Percentiles rank a stretch among this genome's conserved stretches.
These are phyloP conservation scores for Diaporthe batatas DNA, from an alignment of 2,329 filamentous ascomycete species.

Conservation along the genomic window DNA sequence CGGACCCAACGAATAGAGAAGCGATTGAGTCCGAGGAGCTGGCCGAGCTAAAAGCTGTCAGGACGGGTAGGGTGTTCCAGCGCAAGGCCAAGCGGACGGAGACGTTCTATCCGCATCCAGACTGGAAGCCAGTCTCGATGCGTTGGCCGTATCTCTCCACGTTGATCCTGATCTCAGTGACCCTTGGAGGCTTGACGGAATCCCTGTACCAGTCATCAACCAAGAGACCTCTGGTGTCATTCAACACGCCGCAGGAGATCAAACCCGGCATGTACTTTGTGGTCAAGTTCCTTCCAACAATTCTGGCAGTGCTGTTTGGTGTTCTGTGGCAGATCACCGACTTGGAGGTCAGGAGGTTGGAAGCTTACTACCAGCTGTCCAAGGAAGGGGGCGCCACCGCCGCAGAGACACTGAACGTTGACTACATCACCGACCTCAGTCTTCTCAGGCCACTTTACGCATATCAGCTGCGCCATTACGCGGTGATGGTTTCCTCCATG, in stretches of 20 bases:
- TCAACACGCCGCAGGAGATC: slow-evolving; percentile 64
- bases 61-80: slow-evolving; percentile 55
- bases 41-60: slow-evolving; percentile 10
- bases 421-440: slow-evolving; percentile 78
- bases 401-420: slow-evolving; percentile 77
- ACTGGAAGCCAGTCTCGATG: slow-evolving; percentile 78
- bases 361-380: slow-evolving; percentile 76
- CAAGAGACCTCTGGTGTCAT: slow-evolving; percentile 61
- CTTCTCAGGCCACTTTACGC: slow-evolving; percentile 75
- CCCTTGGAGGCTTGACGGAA: slow-evolving; percentile 67
- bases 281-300: slow-evolving; percentile 73
- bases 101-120: slow-evolving; percentile 72
- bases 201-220: slow-evolving; percentile 65
- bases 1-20: slow-evolving; percentile 65
- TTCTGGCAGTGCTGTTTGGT: slow-evolving; percentile 72
- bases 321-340: slow-evolving; percentile 76
- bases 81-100: slow-evolving; percentile 57
- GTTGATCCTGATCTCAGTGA: slow-evolving; percentile 67
- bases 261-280: slow-evolving; percentile 67
- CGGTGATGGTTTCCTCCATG: slow-evolving; percentile 75
- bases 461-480: slow-evolving; percentile 73
- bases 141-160: slow-evolving; percentile 69
- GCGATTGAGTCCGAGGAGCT: slow-evolving; percentile 40
- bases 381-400: slow-evolving; percentile 71
- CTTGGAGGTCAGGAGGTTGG: slow-evolving; percentile 75